Evolutionary conservation across 306 rosid genomes (phyloP).

Genomic region (Fragaria nilgerrensis): DNA sequence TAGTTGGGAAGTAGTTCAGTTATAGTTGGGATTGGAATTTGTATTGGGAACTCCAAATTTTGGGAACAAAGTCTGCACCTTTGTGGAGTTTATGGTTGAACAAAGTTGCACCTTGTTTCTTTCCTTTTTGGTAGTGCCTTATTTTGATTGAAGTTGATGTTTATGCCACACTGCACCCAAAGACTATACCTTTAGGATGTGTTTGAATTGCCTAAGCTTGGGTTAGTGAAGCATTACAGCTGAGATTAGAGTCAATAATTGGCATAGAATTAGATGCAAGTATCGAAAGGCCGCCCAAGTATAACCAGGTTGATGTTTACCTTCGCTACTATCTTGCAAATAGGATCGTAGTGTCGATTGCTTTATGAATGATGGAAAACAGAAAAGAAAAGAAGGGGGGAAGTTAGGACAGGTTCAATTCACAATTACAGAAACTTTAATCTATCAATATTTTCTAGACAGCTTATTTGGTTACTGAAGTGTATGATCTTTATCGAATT

Average conservation of each 20-base stretch:
- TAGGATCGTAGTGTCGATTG: background rate
- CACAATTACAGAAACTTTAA: background rate
- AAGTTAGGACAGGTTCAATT: background rate
- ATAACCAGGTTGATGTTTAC: conserved; percentile 5
- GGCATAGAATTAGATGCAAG: conserved; percentile 25
- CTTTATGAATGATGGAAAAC: background rate
- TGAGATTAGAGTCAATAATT: conserved; percentile 15
- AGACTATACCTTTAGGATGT: conserved; percentile 25
- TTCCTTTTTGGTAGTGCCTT: conserved; percentile 18
- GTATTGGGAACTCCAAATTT: conserved; percentile 14
- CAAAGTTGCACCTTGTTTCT: background rate
- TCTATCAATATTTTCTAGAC: background rate
- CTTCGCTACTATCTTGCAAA: background rate
- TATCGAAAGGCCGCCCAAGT: conserved; percentile 23
- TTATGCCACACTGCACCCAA: conserved; percentile 15
- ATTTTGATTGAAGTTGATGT: conserved; percentile 25
- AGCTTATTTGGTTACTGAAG: conserved; percentile 17
- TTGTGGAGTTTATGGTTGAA: conserved; percentile 19
- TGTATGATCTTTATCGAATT: conserved; percentile 2
- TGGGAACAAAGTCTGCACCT: conserved; percentile 21
- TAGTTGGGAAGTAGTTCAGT: conserved; percentile 10
- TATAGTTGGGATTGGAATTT: conserved; percentile 22
- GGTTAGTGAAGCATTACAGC: conserved; percentile 14
- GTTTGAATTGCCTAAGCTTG: conserved; percentile 29
- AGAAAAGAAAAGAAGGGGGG: background rate